A percentile compares a stretch with the other conserved stretches of the same genome.
These are phyloP conservation scores for Tricholoma bakamatsutake DNA, from an alignment of 768 basidiomycete species.

Conservation along the genomic window DNA sequence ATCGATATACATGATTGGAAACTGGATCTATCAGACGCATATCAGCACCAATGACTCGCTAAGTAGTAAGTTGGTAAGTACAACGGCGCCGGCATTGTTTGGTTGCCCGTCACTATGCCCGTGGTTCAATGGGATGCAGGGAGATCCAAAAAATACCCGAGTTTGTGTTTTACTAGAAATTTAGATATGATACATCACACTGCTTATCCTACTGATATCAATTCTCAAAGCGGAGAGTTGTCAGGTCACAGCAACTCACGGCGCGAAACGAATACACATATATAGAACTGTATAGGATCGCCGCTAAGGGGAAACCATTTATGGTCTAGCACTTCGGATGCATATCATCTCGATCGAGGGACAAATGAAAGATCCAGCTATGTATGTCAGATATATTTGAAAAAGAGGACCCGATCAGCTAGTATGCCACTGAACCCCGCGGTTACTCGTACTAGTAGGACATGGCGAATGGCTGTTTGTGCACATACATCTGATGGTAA, in stretches of 20 bases:
- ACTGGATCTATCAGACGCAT: too few species aligned
- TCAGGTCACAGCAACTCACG: conserved; percentile 6
- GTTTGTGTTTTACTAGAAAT: not conserved
- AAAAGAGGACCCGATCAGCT: conserved; percentile 15
- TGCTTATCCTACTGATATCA: not conserved
- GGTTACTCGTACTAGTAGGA: not conserved
- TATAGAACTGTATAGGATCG: conserved; percentile 8
- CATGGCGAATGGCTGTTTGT: conserved; percentile 9
- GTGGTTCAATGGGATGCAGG: too few species aligned
- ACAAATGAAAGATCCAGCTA: conserved; percentile 23
- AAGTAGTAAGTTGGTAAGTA: too few species aligned
- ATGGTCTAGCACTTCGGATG: conserved; percentile 8
- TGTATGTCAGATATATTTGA: conserved; percentile 16
- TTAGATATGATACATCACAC: not conserved
- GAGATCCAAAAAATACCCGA: too few species aligned
- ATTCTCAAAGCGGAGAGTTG: conserved; percentile 1
- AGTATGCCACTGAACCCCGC: conserved; percentile 13
- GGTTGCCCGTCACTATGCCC: too few species aligned
- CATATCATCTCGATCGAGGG: conserved; percentile 16
- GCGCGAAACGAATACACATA: conserved; percentile 2
- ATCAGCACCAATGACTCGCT: too few species aligned
- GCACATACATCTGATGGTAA: conserved; percentile 14
- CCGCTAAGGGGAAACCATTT: conserved; percentile 10
- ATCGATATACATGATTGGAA: too few species aligned
- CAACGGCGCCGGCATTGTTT: too few species aligned